Base-by-base conservation (phyloP, 306 rosid genomes). In the Pachyrhizus erosus region DNA sequence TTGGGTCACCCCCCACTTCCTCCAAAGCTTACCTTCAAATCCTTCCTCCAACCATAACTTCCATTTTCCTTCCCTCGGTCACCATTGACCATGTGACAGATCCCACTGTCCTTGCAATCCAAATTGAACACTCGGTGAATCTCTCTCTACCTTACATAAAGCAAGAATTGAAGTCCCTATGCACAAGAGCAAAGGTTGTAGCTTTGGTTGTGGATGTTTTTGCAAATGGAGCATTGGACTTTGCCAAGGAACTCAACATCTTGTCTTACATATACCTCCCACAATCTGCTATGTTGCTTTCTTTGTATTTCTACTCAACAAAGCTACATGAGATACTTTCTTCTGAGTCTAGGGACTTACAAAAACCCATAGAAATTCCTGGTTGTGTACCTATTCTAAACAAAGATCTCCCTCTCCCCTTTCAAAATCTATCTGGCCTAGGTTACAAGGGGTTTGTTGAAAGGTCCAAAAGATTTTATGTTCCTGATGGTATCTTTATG, bases 171-270 rank as follows among this genome's bases (percentile, higher is more conserved):
- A 5, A 42, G 3, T 70, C 83, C 61, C 10, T 81, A 13, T 51
- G 70, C 54, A 61, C 72, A 27, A 81, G 68, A 24, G 10, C 73
- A 0, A 26, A 51, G 1, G 54, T 86, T 29, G 85, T 52, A 0
- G 89, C 89, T 65, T 20, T 86, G 31, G 70, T 86, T 80, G 85
- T 70, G 8, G 89, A 86, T 51, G 49, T 78, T 51, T 86, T 83
- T 14, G 83, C 82, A 9, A 7, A 45, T 5, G 51, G 68, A 5
- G 83, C 88, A n/a, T 48, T 83, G 5, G 85, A 79, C 46, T 48
- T 80, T 24, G 87, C 85, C 0, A 76, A 2, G 24, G 89, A 86
- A 62, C 34, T 79, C 17, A 83, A 86, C 15, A 64, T 83, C 34
- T 33, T 45, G 20, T 80, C 79, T 18, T 86, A 73, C 29, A 24